Evolutionary conservation across 352 stramenopile genomes (phyloP).

Genomic region (Phytophthora fragariae): DNA sequence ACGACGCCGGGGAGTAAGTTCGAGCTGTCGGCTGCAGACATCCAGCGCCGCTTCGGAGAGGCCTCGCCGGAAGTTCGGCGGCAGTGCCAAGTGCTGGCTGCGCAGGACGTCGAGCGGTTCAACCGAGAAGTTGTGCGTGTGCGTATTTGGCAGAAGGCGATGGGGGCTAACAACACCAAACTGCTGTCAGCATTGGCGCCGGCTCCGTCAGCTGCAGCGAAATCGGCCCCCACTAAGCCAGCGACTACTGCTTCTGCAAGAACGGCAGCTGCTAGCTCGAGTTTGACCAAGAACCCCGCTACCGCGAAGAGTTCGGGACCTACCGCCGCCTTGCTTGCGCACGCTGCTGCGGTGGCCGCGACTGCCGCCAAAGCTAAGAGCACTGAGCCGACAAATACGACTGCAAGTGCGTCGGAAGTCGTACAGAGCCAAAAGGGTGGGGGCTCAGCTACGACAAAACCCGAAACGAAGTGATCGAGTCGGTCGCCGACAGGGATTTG

Average conservation of each 20-base stretch:
- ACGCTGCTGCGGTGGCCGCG: constrained; percentile 27
- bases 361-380: constrained; percentile 15
- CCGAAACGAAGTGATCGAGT: constrained; percentile 9
- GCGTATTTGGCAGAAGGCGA: constrained; percentile 71
- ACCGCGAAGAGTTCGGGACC: constrained; percentile 9
- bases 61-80: constrained; percentile 40
- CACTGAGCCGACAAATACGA: background rate
- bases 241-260: background rate
- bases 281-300: background rate
- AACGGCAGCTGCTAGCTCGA: background rate
- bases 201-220: background rate
- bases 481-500: no score
- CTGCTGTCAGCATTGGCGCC: constrained; percentile 6
- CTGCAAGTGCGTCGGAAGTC: background rate
- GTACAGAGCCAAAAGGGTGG: constrained; percentile 12
- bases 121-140: constrained; percentile 66
- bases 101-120: constrained; percentile 62
- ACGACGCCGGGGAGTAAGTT: constrained; percentile 9
- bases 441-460: constrained; percentile 3
- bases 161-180: constrained; percentile 16
- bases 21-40: constrained; percentile 26
- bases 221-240: constrained; percentile 1
- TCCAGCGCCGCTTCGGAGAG: constrained; percentile 42
- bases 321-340: constrained; percentile 28
- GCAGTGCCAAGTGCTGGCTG: constrained; percentile 56